Base-by-base conservation (phyloP, 768 basidiomycete species). In the Suillus sp. region DNA sequence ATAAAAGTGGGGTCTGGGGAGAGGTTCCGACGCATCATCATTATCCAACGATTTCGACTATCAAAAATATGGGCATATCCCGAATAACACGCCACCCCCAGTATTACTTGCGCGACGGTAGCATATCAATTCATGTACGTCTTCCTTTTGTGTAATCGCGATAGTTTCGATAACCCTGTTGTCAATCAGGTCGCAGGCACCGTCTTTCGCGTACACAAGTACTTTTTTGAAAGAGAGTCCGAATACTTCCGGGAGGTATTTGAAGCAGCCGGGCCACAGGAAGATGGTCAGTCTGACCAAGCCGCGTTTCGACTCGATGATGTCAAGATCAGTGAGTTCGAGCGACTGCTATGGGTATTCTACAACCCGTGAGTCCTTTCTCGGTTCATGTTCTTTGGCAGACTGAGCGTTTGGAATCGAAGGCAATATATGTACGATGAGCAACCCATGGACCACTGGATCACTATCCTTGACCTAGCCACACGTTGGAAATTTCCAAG, bases 361-460 rank as follows among this genome's bases (percentile, higher is more conserved):
- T 87, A 87, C 60, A 85, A 86, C 54, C 79, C 80, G 83, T 85
- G 64, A 67, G 80, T 68, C 40, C 18, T 22, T 14, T n/a, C 34
- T 7, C 42, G 38, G n/a, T 27, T 34, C n/a, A 6, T 30, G 11
- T 30, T 42, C 27, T 16, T 30, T 20, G 10, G 18, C 2, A 6
- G 38, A 40, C 56, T 57, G 38, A 57, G 18, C 3, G 5, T 25
- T 27, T 42, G 10, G 6, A 40, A 57, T 40, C 11, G 6, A 40
- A 91, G 88, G 0, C 78, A 73, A 51, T 88, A 87, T 67, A 83
- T 84, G 0, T 74, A 85, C 0, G 87, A 88, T 59, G 78, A 81
- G 5, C 83, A 84, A 1, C 67, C 72, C 0, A 74, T 83, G 0
- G 74, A 78, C 0, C 81, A 83, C 14, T 92, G 90, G 90, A 71